phyloP scores from a whole-genome alignment of 345 rosid genomes.

The Eucalyptus grandis region DNA sequence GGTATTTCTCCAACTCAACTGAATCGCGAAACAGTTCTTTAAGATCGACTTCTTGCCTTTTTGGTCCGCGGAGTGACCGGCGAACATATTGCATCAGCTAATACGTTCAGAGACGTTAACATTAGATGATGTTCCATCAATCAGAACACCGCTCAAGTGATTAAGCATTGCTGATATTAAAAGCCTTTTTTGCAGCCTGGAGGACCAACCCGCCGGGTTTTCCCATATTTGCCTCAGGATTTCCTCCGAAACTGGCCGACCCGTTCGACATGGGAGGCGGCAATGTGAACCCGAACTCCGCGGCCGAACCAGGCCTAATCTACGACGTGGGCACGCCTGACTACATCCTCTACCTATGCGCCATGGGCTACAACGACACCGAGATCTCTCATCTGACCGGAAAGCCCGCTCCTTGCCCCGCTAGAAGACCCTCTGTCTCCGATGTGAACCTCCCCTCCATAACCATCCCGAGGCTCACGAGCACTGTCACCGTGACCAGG shows the following conservation, averaged over 20 bases:
- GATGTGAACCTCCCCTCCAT: constrained; percentile 58
- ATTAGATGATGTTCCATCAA: background rate
- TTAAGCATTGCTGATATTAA: background rate
- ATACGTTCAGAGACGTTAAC: background rate
- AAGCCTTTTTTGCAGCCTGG: constrained; percentile 15
- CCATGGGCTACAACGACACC: constrained; percentile 28
- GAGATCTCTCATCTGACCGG: constrained; percentile 22
- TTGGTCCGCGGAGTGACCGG: background rate
- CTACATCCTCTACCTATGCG: constrained; percentile 48
- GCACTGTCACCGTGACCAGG: constrained; percentile 18
- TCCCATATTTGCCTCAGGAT: constrained; percentile 47
- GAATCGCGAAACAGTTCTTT: no score
- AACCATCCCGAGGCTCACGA: constrained; percentile 39
- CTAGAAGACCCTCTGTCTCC: constrained; percentile 10
- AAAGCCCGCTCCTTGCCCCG: constrained; percentile 8
- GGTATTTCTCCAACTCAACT: constrained; percentile 2
- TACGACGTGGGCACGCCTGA: constrained; percentile 40
- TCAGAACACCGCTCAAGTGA: background rate
- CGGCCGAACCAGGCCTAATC: constrained; percentile 45
- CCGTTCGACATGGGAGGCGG: constrained; percentile 75
- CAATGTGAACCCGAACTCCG: constrained; percentile 32
- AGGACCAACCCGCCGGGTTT: constrained; percentile 22
- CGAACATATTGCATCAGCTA: background rate
- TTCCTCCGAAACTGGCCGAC: constrained; percentile 35
- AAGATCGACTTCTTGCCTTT: background rate